Percentiles rank a stretch among this genome's conserved stretches.
These are phyloP conservation scores for Lecanicillium sp. DNA, from an alignment of 2,329 filamentous ascomycete genomes.

Conservation along the genomic window DNA sequence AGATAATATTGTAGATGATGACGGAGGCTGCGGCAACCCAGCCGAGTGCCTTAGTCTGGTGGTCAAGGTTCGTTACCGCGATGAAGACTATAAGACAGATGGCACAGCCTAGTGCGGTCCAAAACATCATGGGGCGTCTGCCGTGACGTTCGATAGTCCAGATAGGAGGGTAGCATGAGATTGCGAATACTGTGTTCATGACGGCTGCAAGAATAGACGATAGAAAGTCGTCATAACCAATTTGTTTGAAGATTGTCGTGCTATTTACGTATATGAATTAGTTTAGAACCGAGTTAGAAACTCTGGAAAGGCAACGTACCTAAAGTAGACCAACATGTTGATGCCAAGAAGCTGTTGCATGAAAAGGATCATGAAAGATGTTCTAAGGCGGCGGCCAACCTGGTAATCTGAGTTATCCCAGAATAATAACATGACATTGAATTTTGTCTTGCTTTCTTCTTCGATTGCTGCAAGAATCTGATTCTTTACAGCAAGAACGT, in stretches of 20 bases:
- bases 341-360: constrained; percentile 1
- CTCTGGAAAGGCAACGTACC: too few relatives aligned
- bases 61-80: background rate
- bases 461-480: background rate
- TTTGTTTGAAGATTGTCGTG: background rate
- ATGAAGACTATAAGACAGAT: constrained; percentile 2
- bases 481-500: background rate
- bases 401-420: constrained; percentile 1
- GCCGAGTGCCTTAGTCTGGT: constrained; percentile 1
- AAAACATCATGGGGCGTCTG: background rate
- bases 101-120: background rate
- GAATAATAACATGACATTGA: background rate
- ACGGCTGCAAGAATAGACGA: background rate
- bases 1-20: constrained; percentile 3
- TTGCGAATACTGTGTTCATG: background rate
- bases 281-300: background rate
- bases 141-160: too few relatives aligned
- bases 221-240: background rate
- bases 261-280: background rate
- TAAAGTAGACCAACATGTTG: constrained; percentile 1
- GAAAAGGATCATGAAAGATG: constrained; percentile 2
- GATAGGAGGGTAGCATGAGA: background rate
- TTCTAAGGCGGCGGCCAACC: background rate
- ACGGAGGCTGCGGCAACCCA: constrained; percentile 1
- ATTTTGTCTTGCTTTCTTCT: background rate